Evolutionary conservation across 148 eudicot genomes (phyloP), one percentile per base, ranked within the genome.

Genomic region (Camellia japonica): DNA sequence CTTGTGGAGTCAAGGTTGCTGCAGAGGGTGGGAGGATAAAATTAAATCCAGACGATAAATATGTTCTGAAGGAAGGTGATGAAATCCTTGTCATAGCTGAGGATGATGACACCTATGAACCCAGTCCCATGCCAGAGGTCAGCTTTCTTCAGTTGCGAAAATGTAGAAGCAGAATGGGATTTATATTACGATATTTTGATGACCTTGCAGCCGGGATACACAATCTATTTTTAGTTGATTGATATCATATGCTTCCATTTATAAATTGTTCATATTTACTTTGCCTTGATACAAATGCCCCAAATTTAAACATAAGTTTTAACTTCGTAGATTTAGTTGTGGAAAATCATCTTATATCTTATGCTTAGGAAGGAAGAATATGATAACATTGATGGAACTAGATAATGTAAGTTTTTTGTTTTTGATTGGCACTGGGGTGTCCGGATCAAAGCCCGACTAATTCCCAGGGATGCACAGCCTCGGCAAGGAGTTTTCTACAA

Each of bases 71-170:
- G 78, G 89, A 90, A 77, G 98, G 92, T 52, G 97, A 95, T 80
- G 98, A 95, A 85, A 84, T 93, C 70, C 95, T 95, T 84, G 98
- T 95, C 63, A 88, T 95, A 80, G 98, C 98, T 51, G 98, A 95
- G 87, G 98, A 95, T 85, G 98, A 95, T 84, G 98, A 95, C 80
- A 90, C 98, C 20, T 95, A 95, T 89, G 85, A 85, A 66, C 98
- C 98, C 4, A 92, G 86, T 63, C 82, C 92, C 74, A 59, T 86
- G 38, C 90, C 91, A 56, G 86, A 90, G 98, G 98, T 95, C 77
- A 84, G 51, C 75, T 56, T 82, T 80, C 67, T 69, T 77, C 51
- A 70, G 68, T 62, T 71, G 6, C 78, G 75, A 30, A 30, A 30
- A 3, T 42, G 83, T 77, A 69, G 20, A 41, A 46, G 38, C 62